phyloP scores from a whole-genome alignment of 164 flowering plant genomes.

The Liriodendron chinense region DNA sequence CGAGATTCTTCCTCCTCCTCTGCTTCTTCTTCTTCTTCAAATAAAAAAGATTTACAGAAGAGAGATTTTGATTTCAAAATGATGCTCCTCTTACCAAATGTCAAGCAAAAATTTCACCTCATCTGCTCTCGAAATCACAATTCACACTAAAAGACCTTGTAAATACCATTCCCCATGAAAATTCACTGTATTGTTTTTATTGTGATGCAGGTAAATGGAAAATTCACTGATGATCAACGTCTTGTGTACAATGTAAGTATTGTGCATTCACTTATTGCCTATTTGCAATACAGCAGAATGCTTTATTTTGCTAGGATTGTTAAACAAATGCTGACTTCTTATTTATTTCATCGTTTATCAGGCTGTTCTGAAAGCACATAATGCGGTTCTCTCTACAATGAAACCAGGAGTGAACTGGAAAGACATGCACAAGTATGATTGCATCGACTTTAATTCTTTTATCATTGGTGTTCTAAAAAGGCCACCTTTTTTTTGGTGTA shows the following conservation, averaged over 20 bases:
- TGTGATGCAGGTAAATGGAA: conserved; percentile 83
- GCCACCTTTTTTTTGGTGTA: neutral
- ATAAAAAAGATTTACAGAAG: neutral
- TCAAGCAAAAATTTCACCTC: neutral
- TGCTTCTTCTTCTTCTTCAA: neutral
- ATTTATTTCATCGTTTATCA: conserved; percentile 17
- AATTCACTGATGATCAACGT: conserved; percentile 67
- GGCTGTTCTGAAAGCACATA: conserved; percentile 91
- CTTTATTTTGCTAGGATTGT: neutral
- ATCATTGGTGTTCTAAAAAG: neutral
- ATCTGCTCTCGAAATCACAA: neutral
- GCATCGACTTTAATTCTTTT: neutral
- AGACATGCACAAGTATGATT: conserved; percentile 90
- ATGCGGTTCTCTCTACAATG: conserved; percentile 77
- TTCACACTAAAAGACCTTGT: neutral
- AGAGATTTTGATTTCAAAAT: neutral
- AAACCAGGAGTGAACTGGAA: conserved; percentile 89
- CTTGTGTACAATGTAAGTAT: conserved; percentile 76
- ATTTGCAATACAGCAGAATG: neutral
- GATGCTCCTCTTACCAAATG: neutral
- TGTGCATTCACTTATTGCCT: neutral
- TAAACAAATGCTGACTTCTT: neutral
- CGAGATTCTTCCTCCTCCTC: neutral
- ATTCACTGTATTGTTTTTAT: neutral
- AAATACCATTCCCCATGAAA: neutral